Conservation (phyloP, 2,329 filamentous ascomycete genomes). For the Alternaria sp. region DNA sequence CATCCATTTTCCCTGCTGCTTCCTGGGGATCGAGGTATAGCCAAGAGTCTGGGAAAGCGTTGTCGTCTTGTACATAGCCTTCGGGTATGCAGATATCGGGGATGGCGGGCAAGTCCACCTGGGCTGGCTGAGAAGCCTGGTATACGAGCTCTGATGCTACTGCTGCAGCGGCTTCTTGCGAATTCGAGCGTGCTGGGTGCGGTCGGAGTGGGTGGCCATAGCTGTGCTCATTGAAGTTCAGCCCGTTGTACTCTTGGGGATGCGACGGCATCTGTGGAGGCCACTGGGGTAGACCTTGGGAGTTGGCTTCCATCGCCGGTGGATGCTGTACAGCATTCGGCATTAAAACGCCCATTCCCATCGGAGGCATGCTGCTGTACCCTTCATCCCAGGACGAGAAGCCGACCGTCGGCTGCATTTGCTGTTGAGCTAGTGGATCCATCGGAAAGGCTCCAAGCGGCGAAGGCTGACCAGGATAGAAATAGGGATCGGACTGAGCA, state of each 20-base stretch:
- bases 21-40: not conserved
- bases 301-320: not conserved
- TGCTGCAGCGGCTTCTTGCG: slow-evolving; percentile 1
- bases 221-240: not conserved
- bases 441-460: not conserved
- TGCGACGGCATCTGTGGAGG: not conserved
- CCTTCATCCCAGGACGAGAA: not conserved
- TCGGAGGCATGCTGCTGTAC: not conserved
- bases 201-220: not conserved
- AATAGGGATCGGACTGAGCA: not conserved
- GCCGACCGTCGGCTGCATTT: not conserved
- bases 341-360: not conserved
- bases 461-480: not conserved
- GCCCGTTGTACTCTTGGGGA: not conserved
- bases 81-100: not conserved
- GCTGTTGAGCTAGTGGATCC: not conserved
- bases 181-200: not conserved
- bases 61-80: not conserved
- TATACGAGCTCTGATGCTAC: not conserved
- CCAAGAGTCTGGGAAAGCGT: not conserved
- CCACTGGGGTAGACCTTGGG: not conserved
- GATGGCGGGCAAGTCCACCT: not conserved
- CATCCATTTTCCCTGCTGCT: not conserved
- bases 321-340: not conserved
- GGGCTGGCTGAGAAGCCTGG: not conserved